A percentile compares a stretch with the other conserved stretches of the same genome.
Conservation (phyloP, 1,284 basidiomycete species). For the Naganishia albida region DNA sequence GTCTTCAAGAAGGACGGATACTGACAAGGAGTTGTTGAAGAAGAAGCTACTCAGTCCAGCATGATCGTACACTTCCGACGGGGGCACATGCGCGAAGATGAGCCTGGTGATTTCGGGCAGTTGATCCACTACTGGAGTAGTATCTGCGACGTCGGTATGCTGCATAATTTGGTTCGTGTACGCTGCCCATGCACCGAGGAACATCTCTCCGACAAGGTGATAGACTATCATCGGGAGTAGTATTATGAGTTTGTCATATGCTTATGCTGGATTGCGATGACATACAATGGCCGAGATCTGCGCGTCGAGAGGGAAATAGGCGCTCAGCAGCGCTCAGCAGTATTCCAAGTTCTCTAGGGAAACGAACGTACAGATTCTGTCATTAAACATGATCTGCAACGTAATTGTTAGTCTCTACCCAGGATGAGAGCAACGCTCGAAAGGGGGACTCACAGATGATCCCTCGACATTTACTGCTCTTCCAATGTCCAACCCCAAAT, state of each 20-base stretch:
- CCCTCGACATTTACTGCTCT: constrained; percentile 10
- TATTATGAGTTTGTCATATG: too few relatives aligned
- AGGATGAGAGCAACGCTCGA: background rate
- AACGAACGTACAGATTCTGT: constrained; percentile 7
- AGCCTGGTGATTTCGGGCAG: background rate
- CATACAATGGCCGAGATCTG: constrained; percentile 24
- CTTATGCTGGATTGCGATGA: background rate
- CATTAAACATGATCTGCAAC: constrained; percentile 19
- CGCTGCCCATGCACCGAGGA: constrained; percentile 42
- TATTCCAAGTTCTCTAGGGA: background rate
- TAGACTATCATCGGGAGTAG: constrained; percentile 35
- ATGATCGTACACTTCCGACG: constrained; percentile 11
- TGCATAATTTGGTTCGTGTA: constrained; percentile 19
- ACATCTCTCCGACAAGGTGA: constrained; percentile 45
- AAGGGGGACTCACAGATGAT: constrained; percentile 1
- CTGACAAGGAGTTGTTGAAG: constrained; percentile 19
- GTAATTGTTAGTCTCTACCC: background rate
- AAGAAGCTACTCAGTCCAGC: constrained; percentile 19
- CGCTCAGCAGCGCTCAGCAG: too few relatives aligned
- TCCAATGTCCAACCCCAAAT: background rate
- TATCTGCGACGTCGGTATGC: background rate
- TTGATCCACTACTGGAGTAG: background rate
- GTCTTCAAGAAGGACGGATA: background rate
- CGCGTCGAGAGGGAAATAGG: background rate
- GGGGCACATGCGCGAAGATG: constrained; percentile 12